Evolutionary conservation across 2,329 filamentous ascomycete species (phyloP).

Genomic region (Colletotrichum scovillei): DNA sequence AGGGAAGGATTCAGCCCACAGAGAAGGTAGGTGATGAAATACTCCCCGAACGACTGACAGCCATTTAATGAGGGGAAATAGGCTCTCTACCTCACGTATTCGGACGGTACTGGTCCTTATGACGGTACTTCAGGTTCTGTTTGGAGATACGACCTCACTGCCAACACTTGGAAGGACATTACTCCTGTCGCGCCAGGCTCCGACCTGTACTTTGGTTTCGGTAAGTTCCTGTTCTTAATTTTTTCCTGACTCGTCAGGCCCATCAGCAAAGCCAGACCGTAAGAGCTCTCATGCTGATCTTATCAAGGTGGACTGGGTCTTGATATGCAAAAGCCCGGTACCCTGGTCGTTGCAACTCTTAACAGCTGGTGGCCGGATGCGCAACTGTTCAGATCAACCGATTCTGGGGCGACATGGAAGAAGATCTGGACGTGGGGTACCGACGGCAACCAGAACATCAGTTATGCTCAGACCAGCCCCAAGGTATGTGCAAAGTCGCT

Average conservation of each 20-base stretch:
- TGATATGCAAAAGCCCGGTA: conserved; percentile 65
- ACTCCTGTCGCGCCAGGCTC: conserved; percentile 59
- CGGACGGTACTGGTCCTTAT: conserved; percentile 67
- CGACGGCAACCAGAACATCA: conserved; percentile 56
- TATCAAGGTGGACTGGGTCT: conserved; percentile 56
- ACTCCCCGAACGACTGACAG: conserved; percentile 63
- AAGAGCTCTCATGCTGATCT: background rate
- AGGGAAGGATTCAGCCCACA: conserved; percentile 59
- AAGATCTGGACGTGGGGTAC: conserved; percentile 62
- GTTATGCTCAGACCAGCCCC: conserved; percentile 58
- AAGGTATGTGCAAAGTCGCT: conserved; percentile 40
- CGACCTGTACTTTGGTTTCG: conserved; percentile 65
- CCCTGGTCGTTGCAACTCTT: conserved; percentile 65
- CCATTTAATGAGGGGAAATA: conserved; percentile 58
- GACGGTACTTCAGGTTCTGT: conserved; percentile 65
- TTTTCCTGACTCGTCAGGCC: too few species aligned
- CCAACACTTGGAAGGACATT: conserved; percentile 64
- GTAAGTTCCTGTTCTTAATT: conserved; percentile 38
- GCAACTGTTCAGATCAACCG: conserved; percentile 64
- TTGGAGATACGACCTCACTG: conserved; percentile 64
- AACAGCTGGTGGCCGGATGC: conserved; percentile 72
- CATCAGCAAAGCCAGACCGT: too few species aligned
- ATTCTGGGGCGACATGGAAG: conserved; percentile 66
- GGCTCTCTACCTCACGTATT: conserved; percentile 65
- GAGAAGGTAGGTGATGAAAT: conserved; percentile 66